These are phyloP conservation scores for Tylopilus plumbeoviolaceoides DNA, from an alignment of 768 basidiomycete genomes.

Conservation along the genomic window DNA sequence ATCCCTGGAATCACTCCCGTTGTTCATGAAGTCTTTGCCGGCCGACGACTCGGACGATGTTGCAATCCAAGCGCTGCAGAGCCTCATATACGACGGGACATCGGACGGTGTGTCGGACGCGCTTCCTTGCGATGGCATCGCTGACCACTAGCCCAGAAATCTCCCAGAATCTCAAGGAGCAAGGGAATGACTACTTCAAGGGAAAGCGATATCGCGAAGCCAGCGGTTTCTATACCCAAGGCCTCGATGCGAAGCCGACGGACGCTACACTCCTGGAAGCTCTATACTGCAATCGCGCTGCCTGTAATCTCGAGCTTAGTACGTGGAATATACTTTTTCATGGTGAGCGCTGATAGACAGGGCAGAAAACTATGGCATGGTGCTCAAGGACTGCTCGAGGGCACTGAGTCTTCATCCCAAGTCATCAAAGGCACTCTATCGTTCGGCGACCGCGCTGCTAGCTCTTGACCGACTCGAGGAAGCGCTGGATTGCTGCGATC, in stretches of 20 bases:
- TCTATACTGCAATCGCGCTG: slow-evolving; percentile 85
- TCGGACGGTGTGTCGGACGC: slow-evolving; percentile 73
- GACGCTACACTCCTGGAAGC: slow-evolving; percentile 56
- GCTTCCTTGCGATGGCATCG: background rate
- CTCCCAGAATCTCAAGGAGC: slow-evolving; percentile 89
- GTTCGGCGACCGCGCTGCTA: slow-evolving; percentile 75
- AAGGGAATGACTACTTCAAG: slow-evolving; percentile 93
- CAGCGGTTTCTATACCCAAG: slow-evolving; percentile 84
- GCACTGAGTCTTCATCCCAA: slow-evolving; percentile 58
- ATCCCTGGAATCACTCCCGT: slow-evolving; percentile 63
- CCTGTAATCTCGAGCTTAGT: slow-evolving; percentile 89
- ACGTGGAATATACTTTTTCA: slow-evolving; percentile 23
- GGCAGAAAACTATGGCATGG: slow-evolving; percentile 84
- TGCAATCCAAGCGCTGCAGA: slow-evolving; percentile 78
- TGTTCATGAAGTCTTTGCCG: slow-evolving; percentile 92
- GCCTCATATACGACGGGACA: slow-evolving; percentile 83
- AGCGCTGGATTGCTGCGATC: slow-evolving; percentile 74
- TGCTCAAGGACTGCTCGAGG: slow-evolving; percentile 79
- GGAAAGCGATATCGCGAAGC: slow-evolving; percentile 87
- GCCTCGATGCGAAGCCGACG: slow-evolving; percentile 77
- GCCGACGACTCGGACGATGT: slow-evolving; percentile 57
- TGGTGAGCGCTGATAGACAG: background rate
- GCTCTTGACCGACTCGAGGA: slow-evolving; percentile 75
- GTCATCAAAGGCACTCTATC: slow-evolving; percentile 82
- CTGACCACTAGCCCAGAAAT: slow-evolving; percentile 51